Conservation (phyloP, 176 grass and related monocot species). For the Melocanna baccifera region DNA sequence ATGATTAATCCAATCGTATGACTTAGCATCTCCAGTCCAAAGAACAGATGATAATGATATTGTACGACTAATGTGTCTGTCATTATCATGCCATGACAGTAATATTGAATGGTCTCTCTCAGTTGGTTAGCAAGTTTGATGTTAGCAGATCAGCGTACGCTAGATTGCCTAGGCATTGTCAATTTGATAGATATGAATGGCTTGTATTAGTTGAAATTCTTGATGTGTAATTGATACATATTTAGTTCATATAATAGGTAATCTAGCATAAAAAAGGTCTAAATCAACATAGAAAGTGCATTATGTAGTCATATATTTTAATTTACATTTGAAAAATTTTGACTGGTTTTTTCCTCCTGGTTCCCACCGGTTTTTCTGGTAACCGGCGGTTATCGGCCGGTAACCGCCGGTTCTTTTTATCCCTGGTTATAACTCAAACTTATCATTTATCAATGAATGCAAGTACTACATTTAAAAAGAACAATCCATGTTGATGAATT, state of each 20-base stretch:
- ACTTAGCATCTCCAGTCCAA: neutral
- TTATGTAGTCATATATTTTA: too few relatives aligned
- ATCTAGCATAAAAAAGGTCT: too few relatives aligned
- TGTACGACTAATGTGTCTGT: neutral
- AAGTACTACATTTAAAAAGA: neutral
- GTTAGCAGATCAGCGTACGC: neutral
- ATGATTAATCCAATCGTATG: neutral
- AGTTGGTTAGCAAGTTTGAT: constrained; percentile 18
- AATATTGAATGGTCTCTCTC: neutral
- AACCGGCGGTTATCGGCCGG: too few relatives aligned
- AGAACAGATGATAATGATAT: neutral
- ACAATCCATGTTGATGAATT: neutral
- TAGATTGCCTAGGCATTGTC: constrained; percentile 4
- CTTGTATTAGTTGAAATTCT: constrained; percentile 11
- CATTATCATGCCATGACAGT: neutral
- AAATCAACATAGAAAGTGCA: too few relatives aligned
- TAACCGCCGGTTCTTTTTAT: too few relatives aligned
- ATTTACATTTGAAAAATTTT: too few relatives aligned
- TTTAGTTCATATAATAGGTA: too few relatives aligned
- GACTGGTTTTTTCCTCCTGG: too few relatives aligned
- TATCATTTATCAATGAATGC: neutral
- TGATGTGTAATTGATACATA: too few relatives aligned
- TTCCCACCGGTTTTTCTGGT: too few relatives aligned
- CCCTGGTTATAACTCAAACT: neutral
- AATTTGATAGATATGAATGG: constrained; percentile 3